Percentiles rank a stretch among this genome's conserved stretches.
Evolutionary conservation across 768 basidiomycete species (phyloP).

Genomic region (Amylocystis lapponica): DNA sequence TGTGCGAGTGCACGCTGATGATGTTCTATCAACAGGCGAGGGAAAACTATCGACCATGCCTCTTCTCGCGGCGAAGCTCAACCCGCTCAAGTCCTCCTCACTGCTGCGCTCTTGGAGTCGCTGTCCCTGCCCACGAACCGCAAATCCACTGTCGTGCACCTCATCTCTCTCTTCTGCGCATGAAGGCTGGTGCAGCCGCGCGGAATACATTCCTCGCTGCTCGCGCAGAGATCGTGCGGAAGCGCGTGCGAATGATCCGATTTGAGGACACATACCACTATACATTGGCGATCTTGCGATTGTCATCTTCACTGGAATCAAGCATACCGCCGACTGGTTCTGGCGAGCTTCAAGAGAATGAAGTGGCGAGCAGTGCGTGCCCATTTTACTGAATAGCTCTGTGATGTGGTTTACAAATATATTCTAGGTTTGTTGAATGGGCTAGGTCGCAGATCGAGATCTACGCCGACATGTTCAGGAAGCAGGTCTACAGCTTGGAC

Average conservation of each 20-base stretch:
- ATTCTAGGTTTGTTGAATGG: slow-evolving; percentile 60
- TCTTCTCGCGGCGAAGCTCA: slow-evolving; percentile 50
- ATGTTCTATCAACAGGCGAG: slow-evolving; percentile 47
- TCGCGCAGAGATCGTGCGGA: slow-evolving; percentile 66
- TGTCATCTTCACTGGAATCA: slow-evolving; percentile 90
- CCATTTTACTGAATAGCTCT: slow-evolving; percentile 1
- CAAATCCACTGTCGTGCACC: slow-evolving; percentile 65
- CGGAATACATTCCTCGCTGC: slow-evolving; percentile 78
- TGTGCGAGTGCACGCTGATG: background rate
- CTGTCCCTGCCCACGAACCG: slow-evolving; percentile 73
- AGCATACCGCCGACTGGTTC: slow-evolving; percentile 98
- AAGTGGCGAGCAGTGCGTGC: slow-evolving; percentile 81
- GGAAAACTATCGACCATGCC: slow-evolving; percentile 53
- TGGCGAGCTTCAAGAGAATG: slow-evolving; percentile 90
- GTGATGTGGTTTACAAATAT: background rate
- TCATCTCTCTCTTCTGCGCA: slow-evolving; percentile 70
- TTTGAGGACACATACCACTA: slow-evolving; percentile 81
- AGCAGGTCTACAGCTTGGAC: slow-evolving; percentile 87
- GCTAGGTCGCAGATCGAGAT: slow-evolving; percentile 78
- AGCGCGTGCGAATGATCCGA: slow-evolving; percentile 77
- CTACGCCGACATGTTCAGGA: slow-evolving; percentile 81
- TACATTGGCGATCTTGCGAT: slow-evolving; percentile 86
- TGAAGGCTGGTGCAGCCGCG: slow-evolving; percentile 75
- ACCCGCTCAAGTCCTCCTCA: slow-evolving; percentile 64
- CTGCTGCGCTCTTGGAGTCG: slow-evolving; percentile 61